Evolutionary conservation across 192 early-diverging fungal species (phyloP), one percentile per base, ranked within the genome.

Genomic region (Neocallimastix lanati): DNA sequence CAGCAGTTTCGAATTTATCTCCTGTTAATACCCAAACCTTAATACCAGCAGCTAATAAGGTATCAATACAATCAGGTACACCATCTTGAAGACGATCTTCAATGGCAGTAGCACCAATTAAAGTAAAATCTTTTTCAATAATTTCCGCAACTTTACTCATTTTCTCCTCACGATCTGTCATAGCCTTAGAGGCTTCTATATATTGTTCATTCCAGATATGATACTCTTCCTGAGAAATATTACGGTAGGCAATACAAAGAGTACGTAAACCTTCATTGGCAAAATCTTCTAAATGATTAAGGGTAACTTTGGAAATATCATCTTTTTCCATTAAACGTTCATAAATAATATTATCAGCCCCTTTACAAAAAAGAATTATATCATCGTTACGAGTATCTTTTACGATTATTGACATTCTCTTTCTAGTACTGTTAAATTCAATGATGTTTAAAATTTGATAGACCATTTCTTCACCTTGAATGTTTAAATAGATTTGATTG

Each of bases 351-450:
- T 91, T 92, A 83, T 99, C 97, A 5, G 97, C 97, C 37, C 97
- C 97, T 84, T 99, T 99, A 86, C 91, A 94, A 29, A 93, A 88
- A 12, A 99, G 84, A 40, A 95, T 87, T 76, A 97, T 88, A 29
- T 85, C 80, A 21, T 81, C 84, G 81, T 95, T 94, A 37, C 94
- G 92, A 3, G 92, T 89, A 35, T 89, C 88, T 38, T 91, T 85
- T 77, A 97, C 86, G 80, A 99, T 92, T 25, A 97, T 93, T 33
- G 92, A 94, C 97, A 99, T 99, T 76, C 97, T 87, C 84, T 99
- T 99, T 78, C 97, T 90, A 21, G 92, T 93, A 28, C 93, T 95
- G 84, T 94, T 98, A 82, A 99, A 99, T 84, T 97, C 93, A 12
- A 95, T 87, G 28, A 95, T 89, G 82, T 96, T 88, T 78, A 99